Conservation (phyloP, 345 rosid species). For the Citrus sinensis region DNA sequence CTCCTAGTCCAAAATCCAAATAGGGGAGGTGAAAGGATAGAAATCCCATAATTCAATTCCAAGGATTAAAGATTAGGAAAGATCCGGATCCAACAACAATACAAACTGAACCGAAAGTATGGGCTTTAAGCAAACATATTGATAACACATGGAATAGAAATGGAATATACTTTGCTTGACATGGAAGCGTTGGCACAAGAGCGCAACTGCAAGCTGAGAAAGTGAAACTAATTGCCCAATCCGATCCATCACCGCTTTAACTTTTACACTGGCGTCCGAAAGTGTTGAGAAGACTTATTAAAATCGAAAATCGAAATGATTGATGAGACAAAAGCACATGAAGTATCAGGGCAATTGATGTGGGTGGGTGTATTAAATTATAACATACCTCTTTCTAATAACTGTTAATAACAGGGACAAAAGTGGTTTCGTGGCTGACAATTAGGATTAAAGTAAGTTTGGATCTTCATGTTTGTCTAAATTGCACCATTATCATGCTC, state of each 20-base stretch:
- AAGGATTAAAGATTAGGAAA: too few relatives aligned
- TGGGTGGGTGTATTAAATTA: neutral
- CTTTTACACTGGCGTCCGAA: neutral
- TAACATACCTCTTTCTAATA: neutral
- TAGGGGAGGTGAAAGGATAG: too few relatives aligned
- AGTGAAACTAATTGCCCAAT: neutral
- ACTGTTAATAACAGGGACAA: neutral
- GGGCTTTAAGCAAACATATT: neutral
- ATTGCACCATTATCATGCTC: neutral
- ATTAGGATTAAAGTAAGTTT: neutral
- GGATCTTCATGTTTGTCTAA: neutral
- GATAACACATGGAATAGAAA: too few relatives aligned
- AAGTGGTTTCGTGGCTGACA: neutral
- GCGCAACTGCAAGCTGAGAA: neutral
- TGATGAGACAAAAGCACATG: neutral
- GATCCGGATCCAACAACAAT: neutral
- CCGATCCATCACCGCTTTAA: too few relatives aligned
- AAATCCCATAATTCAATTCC: too few relatives aligned
- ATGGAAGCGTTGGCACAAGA: neutral
- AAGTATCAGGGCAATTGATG: neutral
- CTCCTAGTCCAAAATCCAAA: too few relatives aligned
- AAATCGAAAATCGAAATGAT: neutral
- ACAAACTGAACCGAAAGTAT: neutral
- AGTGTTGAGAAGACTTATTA: neutral
- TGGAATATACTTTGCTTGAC: too few relatives aligned